Base-by-base conservation (phyloP, 345 rosid species). In the Sonneratia alba region DNA sequence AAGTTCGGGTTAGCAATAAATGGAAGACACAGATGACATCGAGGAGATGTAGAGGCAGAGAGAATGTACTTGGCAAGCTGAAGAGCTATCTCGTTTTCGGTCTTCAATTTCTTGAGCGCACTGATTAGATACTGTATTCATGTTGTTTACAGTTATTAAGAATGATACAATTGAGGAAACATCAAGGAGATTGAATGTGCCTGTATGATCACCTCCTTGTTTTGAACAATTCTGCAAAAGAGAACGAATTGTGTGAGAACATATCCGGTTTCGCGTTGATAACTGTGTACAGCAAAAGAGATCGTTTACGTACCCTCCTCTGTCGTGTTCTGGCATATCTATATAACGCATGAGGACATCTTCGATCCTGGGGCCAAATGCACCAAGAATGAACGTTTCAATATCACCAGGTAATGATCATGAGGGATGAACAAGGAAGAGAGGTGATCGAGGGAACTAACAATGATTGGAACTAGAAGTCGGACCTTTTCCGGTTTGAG, bases 161-260 rank as follows among this genome's bases (percentile, higher is more conserved):
- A 62, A 62, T 16, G 10, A 12, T 18, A 53, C 27, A 12, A 13
- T 4, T 12, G 45, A 66, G 37, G 10, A 18, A 16, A 2, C 6
- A 43, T 32, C 4, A 8, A 43, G 3, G 22, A 59, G 0, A 34
- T n/a, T 37, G 43, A 0, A 34, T 65, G 9, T 36, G 10, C 15
- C 10, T 42, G 45, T 9, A 42, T 1, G 45, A 42, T 34, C 53
- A 68, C 70, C 70, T 68, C 70, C 70, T 68, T 68, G 70, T 68
- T 68, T 68, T 68, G 70, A 43, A 68, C 21, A 68, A 24, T 68
- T 27, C 70, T 68, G 56, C 70, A 68, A 42, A 68, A 66, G 19
- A 42, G 70, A 22, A 27, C 27, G 56, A 14, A 36, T 66, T 48
- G 27, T 19, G 24, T 67, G 3, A 66, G 24, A 36, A 48, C 53